Base-by-base conservation (phyloP, 2,329 filamentous ascomycete genomes). In the Colletotrichum sansevieriae region DNA sequence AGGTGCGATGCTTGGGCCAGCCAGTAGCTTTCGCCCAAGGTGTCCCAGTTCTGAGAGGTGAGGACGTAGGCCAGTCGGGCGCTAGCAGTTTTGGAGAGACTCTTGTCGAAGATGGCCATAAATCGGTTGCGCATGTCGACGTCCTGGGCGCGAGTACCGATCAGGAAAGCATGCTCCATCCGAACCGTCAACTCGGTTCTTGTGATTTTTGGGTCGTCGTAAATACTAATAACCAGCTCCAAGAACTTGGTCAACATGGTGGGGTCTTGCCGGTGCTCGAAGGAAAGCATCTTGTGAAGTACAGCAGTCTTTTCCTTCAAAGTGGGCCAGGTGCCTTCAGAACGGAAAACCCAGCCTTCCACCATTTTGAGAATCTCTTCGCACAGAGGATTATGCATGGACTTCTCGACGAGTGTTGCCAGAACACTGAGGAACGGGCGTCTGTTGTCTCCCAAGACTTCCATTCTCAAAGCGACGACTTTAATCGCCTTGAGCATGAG, bases 271-370 rank as follows among this genome's bases (percentile, higher is more conserved):
- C 96, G 88, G 65, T 93, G 90, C 80, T 99, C 96, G 73, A 99
- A 99, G 0, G 95, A 91, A 15, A 98, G 83, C 96, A 99, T 99
- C 82, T 99, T 99, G 75, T 97, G 95, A n/a, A 99, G 83, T 1
- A 99, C 96, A 1, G 97, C 97, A 0, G 95, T 98, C 83, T 99
- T 99, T 81, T 99, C 97, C 79, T 99, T 99, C 1, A 99, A 86
- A 0, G 96, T 99, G 0, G 96, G 96, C 87, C 96, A 98, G 2
- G 94, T 96, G 71, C 97, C 96, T 67, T 94, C 95, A 0, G 94
- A 96, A 72, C 94, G 89, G 83, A 99, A 99, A 6, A 99, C 93
- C 97, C 97, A 99, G 37, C 87, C 88, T 77, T 98, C 95, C 4
- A 98, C 95, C 88, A 99, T 95, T 58, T 91, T 90, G 33, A 99